These are phyloP conservation scores for Claviceps pusilla DNA, from an alignment of 2,329 filamentous ascomycete species.

Conservation along the genomic window DNA sequence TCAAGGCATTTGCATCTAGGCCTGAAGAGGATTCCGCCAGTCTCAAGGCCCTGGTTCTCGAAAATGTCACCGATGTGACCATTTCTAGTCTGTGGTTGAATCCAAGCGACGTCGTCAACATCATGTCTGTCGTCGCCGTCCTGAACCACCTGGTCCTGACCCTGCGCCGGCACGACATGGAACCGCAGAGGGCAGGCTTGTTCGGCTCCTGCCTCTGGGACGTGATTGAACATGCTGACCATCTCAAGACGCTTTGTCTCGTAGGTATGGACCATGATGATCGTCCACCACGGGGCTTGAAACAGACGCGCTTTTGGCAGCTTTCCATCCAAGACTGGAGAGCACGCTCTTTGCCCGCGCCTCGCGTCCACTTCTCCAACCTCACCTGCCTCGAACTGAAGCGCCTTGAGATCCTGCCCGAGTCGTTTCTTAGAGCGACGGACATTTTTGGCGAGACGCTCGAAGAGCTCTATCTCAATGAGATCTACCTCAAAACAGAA, in stretches of 20 bases:
- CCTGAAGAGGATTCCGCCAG: slow-evolving; percentile 27
- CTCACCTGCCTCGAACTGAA: slow-evolving; percentile 30
- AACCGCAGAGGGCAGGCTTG: slow-evolving; percentile 17
- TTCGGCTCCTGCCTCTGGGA: slow-evolving; percentile 35
- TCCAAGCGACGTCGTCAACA: slow-evolving; percentile 34
- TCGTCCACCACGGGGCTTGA: slow-evolving; percentile 21
- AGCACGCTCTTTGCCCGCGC: slow-evolving; percentile 22
- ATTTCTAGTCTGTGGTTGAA: slow-evolving; percentile 35
- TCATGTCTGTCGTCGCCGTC: slow-evolving; percentile 25
- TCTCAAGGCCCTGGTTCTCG: slow-evolving; percentile 32
- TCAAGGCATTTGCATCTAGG: slow-evolving; percentile 31
- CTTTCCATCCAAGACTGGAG: slow-evolving; percentile 25
- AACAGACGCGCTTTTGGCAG: slow-evolving; percentile 23
- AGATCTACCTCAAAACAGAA: slow-evolving; percentile 29
- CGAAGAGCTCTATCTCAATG: slow-evolving; percentile 29
- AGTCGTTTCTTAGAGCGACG: slow-evolving; percentile 19
- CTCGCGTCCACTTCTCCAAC: slow-evolving; percentile 20
- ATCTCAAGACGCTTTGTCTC: slow-evolving; percentile 32
- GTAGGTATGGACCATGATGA: slow-evolving; percentile 29
- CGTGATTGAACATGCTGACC: slow-evolving; percentile 28
- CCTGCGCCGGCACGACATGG: slow-evolving; percentile 28
- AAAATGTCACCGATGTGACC: slow-evolving; percentile 34
- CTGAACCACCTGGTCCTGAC: slow-evolving; percentile 32
- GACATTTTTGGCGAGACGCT: slow-evolving; percentile 24
- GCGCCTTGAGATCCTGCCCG: slow-evolving; percentile 23